phyloP scores from a whole-genome alignment of 768 basidiomycete genomes.

The Kwoniella newhampshirensis region DNA sequence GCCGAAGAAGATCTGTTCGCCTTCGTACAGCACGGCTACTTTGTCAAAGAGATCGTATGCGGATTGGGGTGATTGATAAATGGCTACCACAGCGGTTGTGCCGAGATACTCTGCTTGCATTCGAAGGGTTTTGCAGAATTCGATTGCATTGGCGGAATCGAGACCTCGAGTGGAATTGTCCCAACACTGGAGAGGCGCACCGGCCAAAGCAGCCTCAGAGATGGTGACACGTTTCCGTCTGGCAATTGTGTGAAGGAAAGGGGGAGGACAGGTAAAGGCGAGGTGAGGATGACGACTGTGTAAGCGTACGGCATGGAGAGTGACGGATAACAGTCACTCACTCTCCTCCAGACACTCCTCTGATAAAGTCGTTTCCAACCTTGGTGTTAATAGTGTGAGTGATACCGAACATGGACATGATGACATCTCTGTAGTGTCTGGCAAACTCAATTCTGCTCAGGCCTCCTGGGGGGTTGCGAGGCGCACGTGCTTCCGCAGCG shows the following conservation, averaged over 20 bases:
- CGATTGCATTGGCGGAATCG: conserved; percentile 56
- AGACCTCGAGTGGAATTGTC: conserved; percentile 60
- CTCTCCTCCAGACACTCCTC: conserved; percentile 58
- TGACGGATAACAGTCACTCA: too few relatives aligned
- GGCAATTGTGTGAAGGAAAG: conserved; percentile 4
- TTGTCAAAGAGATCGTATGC: conserved; percentile 59
- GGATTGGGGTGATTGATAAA: conserved; percentile 57
- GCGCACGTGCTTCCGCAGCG: conserved; percentile 45
- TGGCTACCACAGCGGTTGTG: conserved; percentile 57
- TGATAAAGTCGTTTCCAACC: conserved; percentile 73
- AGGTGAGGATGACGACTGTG: conserved; percentile 9
- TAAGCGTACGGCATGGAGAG: too few relatives aligned
- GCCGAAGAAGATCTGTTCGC: conserved; percentile 60
- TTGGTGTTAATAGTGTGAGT: conserved; percentile 68
- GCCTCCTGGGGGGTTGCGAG: conserved; percentile 53
- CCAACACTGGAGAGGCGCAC: conserved; percentile 68
- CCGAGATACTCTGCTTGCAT: conserved; percentile 56
- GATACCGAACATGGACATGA: conserved; percentile 72
- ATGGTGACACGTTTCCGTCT: conserved; percentile 73
- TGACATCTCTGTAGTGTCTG: conserved; percentile 58
- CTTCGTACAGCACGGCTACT: conserved; percentile 58
- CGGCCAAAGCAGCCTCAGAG: conserved; percentile 71
- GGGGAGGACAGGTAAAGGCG: neutral
- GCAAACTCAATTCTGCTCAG: conserved; percentile 54
- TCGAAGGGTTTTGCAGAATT: conserved; percentile 58